Base-by-base conservation (phyloP, 2,329 filamentous ascomycete species). In the Cercospora zeae-maydis region DNA sequence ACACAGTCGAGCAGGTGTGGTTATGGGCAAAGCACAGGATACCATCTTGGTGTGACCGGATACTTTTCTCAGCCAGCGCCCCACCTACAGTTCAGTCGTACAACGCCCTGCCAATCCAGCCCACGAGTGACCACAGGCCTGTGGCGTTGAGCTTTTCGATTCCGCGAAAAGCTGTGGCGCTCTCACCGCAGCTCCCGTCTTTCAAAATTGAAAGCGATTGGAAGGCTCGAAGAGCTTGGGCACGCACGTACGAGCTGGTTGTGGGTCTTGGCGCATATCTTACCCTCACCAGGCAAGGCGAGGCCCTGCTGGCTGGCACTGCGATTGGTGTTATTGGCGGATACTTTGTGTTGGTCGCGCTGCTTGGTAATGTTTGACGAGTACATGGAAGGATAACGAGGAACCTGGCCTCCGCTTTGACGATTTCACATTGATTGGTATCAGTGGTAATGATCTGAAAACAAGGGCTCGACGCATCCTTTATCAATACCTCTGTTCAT, bases 31-130 rank as follows among this genome's bases (percentile, higher is more conserved):
- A 82, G 62, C 90, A 96, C 74, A 87, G 95, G 51, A 96, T 91
- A 83, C 93, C 95, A 1, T 88, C 88, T 72, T 98, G 93, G 95
- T 96, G 92, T 71, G 95, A 98, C 76, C 86, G 95, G 3, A 88
- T 98, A 19, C 80, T 98, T 19, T 98, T 87, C 75, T 80, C 93
- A 2, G 71, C 73, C 1, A 37, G 64, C 14, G 63, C 67, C 11
- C 68, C 74, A 9, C 69, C 78, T n/a, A 76, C 79, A 24, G 80
- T 86, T 2, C 77, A 83, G 30, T 79, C 76, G 24, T 98, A 98
- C 75, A 82, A 86, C 14, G 86, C 90, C 14, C 80, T 98, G 30
- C 91, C 93, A 1, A 79, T 96, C 1, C 84, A 96, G 65, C 82
- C 85, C n/a, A 90, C 88, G 8, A 95, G 91, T 59, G 95, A 99